Conservation (phyloP, 257 asterid genomes). For the Gardenia jasminoides region DNA sequence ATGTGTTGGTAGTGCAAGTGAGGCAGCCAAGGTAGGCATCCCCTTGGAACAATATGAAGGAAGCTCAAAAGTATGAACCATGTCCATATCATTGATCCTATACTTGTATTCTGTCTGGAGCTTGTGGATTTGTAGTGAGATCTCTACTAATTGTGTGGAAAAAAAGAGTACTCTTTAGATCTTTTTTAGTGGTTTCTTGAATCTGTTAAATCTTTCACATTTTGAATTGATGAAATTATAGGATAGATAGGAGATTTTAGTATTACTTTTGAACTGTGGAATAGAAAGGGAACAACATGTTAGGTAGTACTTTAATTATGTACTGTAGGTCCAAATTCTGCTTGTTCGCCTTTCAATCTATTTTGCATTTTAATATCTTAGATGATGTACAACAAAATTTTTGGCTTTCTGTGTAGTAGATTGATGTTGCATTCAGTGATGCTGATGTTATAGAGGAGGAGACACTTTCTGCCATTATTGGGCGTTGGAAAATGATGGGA, state of each 20-base stretch:
- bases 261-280: not conserved
- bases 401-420: slow-evolving; percentile 19
- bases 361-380: not conserved
- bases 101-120: not conserved
- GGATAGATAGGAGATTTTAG: not conserved
- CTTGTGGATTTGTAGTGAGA: not conserved
- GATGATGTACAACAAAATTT: not conserved
- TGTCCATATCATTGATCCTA: not conserved
- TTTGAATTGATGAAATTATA: not conserved
- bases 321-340: not conserved
- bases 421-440: slow-evolving; percentile 64
- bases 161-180: not conserved
- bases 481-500: slow-evolving; percentile 60
- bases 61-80: slow-evolving; percentile 40
- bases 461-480: slow-evolving; percentile 60
- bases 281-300: not conserved
- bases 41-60: slow-evolving; percentile 60
- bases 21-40: slow-evolving; percentile 81
- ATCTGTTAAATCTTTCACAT: not conserved
- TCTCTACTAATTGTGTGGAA: not conserved
- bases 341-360: no score
- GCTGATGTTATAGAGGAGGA: slow-evolving; percentile 72
- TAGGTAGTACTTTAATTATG: no score
- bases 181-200: not conserved
- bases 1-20: slow-evolving; percentile 74